Evolutionary conservation across 176 grass and related monocot species (phyloP).

Genomic region (Rhipidocladum racemiflorum): DNA sequence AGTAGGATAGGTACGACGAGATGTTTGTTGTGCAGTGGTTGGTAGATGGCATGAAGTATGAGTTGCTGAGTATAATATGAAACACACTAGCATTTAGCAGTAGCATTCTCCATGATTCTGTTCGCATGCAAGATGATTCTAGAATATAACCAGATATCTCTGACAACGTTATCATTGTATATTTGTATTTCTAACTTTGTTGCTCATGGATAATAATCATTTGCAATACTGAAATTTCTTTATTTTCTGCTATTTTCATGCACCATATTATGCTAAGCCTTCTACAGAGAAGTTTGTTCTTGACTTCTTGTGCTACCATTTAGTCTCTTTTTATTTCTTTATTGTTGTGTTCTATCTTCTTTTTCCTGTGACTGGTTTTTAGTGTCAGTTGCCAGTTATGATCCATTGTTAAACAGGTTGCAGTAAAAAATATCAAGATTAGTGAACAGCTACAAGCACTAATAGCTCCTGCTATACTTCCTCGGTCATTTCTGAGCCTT

Average conservation of each 20-base stretch:
- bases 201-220: not conserved
- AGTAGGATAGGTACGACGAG: not conserved
- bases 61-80: not conserved
- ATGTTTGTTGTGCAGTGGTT: not conserved
- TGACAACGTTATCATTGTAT: not conserved
- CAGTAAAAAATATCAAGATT: slow-evolving; percentile 81
- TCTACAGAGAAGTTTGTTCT: not conserved
- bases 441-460: slow-evolving; percentile 84
- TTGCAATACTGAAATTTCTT: not conserved
- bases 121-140: not conserved
- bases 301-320: not conserved
- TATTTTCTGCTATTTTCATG: not conserved
- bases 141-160: not conserved
- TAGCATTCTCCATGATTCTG: slow-evolving; percentile 13
- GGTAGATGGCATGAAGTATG: not conserved
- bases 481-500: slow-evolving; percentile 79
- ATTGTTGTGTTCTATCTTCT: not conserved
- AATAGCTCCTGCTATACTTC: slow-evolving; percentile 94
- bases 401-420: slow-evolving; percentile 48
- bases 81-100: not conserved
- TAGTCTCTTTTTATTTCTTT: slow-evolving; percentile 2
- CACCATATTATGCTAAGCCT: not conserved
- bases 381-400: not conserved
- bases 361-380: slow-evolving; percentile 1
- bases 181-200: not conserved